A percentile compares a stretch with the other conserved stretches of the same genome.
These are phyloP conservation scores for Akanthomyces lecanii DNA, from an alignment of 2,329 filamentous ascomycete species.

Conservation along the genomic window DNA sequence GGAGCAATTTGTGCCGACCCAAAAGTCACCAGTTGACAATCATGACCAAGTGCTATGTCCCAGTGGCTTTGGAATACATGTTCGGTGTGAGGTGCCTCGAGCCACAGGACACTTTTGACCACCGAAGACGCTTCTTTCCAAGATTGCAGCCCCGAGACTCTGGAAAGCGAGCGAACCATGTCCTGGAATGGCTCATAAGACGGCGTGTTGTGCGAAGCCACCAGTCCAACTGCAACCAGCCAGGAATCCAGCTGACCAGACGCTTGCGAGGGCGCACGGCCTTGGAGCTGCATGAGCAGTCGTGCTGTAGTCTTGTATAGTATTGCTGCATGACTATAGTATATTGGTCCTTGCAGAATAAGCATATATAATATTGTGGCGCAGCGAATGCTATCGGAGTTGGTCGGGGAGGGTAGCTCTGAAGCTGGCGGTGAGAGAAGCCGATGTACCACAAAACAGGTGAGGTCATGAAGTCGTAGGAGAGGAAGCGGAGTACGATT, in stretches of 20 bases:
- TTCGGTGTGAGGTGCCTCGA: neutral
- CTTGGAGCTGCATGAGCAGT: neutral
- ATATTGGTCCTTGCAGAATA: slow-evolving; percentile 10
- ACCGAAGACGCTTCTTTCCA: neutral
- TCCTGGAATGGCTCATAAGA: neutral
- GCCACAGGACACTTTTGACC: slow-evolving; percentile 6
- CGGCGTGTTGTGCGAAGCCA: slow-evolving; percentile 8
- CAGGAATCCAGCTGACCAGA: neutral
- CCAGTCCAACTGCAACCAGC: slow-evolving; percentile 9
- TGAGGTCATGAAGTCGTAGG: slow-evolving; percentile 50
- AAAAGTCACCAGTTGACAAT: slow-evolving; percentile 4
- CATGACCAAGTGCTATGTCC: slow-evolving; percentile 8
- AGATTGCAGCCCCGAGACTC: neutral
- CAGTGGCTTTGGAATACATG: slow-evolving; percentile 13
- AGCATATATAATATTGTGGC: slow-evolving; percentile 10
- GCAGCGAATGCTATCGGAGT: slow-evolving; percentile 8
- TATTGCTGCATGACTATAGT: slow-evolving; percentile 7
- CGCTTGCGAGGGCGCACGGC: neutral
- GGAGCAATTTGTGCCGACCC: slow-evolving; percentile 5
- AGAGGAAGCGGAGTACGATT: slow-evolving; percentile 28
- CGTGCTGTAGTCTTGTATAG: neutral
- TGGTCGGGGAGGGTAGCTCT: neutral
- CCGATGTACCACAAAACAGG: slow-evolving; percentile 50
- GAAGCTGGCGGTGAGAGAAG: slow-evolving; percentile 30
- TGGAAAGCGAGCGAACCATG: neutral